These are phyloP conservation scores for Umbelopsis sp. DNA, from an alignment of 371 early-diverging fungal genomes.

Conservation along the genomic window DNA sequence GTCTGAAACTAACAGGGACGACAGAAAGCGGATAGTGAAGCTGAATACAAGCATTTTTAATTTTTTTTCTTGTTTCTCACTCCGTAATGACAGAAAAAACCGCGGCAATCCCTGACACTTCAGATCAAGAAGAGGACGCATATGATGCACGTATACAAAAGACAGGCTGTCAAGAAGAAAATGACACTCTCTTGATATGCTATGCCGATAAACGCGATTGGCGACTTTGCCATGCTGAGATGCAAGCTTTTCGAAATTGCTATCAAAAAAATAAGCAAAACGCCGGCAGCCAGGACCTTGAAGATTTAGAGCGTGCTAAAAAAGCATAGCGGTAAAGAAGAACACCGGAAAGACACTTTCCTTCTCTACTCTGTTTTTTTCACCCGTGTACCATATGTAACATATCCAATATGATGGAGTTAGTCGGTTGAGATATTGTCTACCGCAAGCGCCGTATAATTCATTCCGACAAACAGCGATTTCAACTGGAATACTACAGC, in stretches of 20 bases:
- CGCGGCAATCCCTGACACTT: not conserved
- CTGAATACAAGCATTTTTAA: too few relatives aligned
- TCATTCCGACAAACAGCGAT: too few relatives aligned
- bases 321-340: not conserved
- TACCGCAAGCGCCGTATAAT: too few relatives aligned
- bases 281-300: conserved; percentile 48
- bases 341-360: too few relatives aligned
- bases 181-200: conserved; percentile 77
- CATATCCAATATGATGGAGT: too few relatives aligned
- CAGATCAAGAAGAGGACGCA: conserved; percentile 50
- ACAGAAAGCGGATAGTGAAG: too few relatives aligned
- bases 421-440: too few relatives aligned
- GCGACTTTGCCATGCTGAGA: conserved; percentile 73
- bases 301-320: conserved; percentile 25
- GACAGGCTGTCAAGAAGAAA: conserved; percentile 76
- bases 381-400: too few relatives aligned
- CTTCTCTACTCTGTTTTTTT: too few relatives aligned
- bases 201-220: conserved; percentile 79
- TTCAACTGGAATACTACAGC: too few relatives aligned
- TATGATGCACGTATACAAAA: conserved; percentile 64
- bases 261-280: conserved; percentile 60
- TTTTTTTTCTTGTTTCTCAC: not conserved
- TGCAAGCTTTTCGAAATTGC: conserved; percentile 74
- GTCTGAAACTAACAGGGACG: too few relatives aligned
- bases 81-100: not conserved